Evolutionary conservation across 2,329 filamentous ascomycete genomes (phyloP), one percentile per base, ranked within the genome.

Genomic region (Thelonectria rubi): DNA sequence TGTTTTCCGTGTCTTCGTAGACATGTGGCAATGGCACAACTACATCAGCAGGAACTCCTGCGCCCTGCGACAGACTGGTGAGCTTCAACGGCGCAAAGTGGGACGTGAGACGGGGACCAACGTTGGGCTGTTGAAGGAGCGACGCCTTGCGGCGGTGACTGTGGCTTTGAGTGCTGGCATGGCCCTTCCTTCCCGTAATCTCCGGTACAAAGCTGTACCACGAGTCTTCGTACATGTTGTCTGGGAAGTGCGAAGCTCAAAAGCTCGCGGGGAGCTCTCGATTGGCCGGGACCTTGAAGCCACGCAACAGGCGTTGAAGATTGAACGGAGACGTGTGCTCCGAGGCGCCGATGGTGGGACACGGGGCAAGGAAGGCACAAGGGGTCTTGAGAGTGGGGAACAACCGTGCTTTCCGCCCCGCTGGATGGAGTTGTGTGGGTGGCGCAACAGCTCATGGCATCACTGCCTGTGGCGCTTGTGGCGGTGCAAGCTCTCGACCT

Each of bases 131-230:
- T 71, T 89, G 86, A 55, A 94, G 81, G 53, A 94, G 82, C 42
- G 90, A 92, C 73, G 89, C 85, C 71, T 85, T 87, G 62, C 91
- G 86, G 66, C 84, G 85, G 73, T 91, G 90, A 52, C 83, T 84
- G 46, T 81, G 68, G 49, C 77, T 72, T 58, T 81, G 78, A 32
- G 71, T 72, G 58, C 81, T 78, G 21, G 80, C 77, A 45, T 79
- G 70, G n/a, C 79, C 78, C 62, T 80, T 80, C 69, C 82, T 84
- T 65, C 83, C 79, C 60, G 84, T 79, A 55, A 85, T 78, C 57
- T 90, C 86, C 24, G 90, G 86, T 66, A 91, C 86, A 73, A 92
- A 89, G 74, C 85, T 92, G 79, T 94, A 93, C 91, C 91, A 94
- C 30, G 90, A 88, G 77, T 94, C 91, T 77, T 94, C 91, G 76